Evolutionary conservation across 176 grass and related monocot genomes (phyloP).

Genomic region (Hyparrhenia diplandra): DNA sequence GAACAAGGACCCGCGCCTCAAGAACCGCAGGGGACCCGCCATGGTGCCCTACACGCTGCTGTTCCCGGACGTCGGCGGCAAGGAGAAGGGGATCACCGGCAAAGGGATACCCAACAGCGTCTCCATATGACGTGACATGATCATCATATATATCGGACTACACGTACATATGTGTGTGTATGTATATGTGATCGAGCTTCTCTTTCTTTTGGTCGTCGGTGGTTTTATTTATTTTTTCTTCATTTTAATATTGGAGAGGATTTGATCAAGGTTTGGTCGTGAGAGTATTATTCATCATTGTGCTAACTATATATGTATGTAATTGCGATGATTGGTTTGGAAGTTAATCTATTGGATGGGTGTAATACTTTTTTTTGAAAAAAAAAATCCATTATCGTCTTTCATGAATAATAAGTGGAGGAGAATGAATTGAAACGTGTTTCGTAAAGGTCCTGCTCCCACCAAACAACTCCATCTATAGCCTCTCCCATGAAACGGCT

Average conservation of each 20-base stretch:
- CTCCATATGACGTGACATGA: conserved; percentile 40
- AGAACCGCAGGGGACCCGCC: conserved; percentile 51
- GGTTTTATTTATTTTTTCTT: background rate
- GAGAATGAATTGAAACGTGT: too few relatives aligned
- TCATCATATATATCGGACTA: background rate
- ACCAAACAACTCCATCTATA: too few relatives aligned
- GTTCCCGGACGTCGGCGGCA: conserved; percentile 55
- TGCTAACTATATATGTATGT: background rate
- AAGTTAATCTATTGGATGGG: background rate
- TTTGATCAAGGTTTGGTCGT: background rate
- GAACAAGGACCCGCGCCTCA: conserved; percentile 51
- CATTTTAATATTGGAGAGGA: background rate
- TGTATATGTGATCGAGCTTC: background rate
- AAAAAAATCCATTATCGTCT: too few relatives aligned
- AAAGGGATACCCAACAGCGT: conserved; percentile 98
- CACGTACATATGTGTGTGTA: background rate
- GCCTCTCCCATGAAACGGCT: too few relatives aligned
- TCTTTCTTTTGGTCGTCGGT: background rate
- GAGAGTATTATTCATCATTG: background rate
- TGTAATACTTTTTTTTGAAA: background rate
- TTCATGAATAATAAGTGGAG: too few relatives aligned
- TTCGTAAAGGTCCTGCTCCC: too few relatives aligned
- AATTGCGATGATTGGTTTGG: background rate
- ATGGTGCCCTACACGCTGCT: conserved; percentile 85
- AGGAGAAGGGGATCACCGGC: conserved; percentile 72